Conservation (phyloP, 2,329 filamentous ascomycete species). For the Fusarium graminum region DNA sequence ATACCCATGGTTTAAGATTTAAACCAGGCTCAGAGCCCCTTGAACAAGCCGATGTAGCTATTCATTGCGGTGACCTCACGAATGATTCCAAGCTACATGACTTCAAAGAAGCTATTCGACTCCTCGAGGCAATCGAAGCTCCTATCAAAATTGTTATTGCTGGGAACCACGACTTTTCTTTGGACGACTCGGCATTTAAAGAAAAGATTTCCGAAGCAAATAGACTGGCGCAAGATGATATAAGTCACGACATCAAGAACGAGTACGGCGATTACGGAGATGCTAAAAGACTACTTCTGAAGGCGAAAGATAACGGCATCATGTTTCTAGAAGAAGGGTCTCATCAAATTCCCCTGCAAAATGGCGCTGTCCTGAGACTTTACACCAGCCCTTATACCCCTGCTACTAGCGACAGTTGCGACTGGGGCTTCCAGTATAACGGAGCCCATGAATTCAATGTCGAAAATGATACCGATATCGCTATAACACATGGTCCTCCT, state of each 20-base stretch:
- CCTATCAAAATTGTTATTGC: conserved; percentile 64
- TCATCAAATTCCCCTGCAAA: conserved; percentile 56
- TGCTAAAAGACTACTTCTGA: conserved; percentile 48
- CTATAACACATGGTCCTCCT: conserved; percentile 55
- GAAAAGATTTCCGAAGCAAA: conserved; percentile 43
- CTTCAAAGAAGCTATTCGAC: conserved; percentile 53
- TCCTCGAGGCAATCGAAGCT: conserved; percentile 57
- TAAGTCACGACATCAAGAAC: conserved; percentile 17
- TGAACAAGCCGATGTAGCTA: conserved; percentile 55
- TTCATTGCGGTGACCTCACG: conserved; percentile 66
- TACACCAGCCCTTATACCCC: conserved; percentile 63
- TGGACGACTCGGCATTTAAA: conserved; percentile 55
- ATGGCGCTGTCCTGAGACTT: conserved; percentile 57
- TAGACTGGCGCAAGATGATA: conserved; percentile 13
- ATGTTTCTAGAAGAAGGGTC: conserved; percentile 59
- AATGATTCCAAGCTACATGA: conserved; percentile 58
- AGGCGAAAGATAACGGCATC: conserved; percentile 50
- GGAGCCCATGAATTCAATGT: conserved; percentile 49
- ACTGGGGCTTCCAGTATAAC: conserved; percentile 62
- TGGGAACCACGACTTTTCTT: conserved; percentile 65
- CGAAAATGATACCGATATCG: conserved; percentile 47
- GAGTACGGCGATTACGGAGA: conserved; percentile 57
- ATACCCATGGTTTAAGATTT: conserved; percentile 34
- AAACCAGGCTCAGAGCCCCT: background rate
- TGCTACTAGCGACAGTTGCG: conserved; percentile 45